These are phyloP conservation scores for Xylariaceae sp. DNA, from an alignment of 2,329 filamentous ascomycete genomes.

Conservation along the genomic window DNA sequence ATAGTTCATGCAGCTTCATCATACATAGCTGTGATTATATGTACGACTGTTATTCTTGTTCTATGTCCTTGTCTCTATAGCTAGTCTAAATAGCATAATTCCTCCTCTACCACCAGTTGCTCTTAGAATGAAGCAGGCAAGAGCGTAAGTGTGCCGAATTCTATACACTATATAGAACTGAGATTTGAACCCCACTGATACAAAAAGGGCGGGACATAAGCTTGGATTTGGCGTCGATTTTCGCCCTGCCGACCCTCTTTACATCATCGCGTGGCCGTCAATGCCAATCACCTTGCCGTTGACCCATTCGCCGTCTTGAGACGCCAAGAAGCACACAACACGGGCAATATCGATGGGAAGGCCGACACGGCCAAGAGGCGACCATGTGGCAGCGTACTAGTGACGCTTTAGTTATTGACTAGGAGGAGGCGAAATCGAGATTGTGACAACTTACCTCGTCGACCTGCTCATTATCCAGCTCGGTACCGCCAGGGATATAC, in stretches of 20 bases:
- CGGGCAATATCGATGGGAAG: conserved; percentile 70
- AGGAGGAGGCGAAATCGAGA: not conserved
- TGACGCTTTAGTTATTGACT: conserved; percentile 10
- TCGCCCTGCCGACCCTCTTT: conserved; percentile 5
- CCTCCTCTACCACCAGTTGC: no score
- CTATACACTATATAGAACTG: no score
- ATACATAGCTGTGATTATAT: no score
- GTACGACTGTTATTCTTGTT: no score
- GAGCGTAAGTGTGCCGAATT: no score
- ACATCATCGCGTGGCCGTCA: conserved; percentile 39
- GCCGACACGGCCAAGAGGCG: conserved; percentile 65
- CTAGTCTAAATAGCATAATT: no score
- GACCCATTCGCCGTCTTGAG: conserved; percentile 51
- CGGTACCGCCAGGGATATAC: conserved; percentile 62
- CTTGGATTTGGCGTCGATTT: no score
- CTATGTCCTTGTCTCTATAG: no score
- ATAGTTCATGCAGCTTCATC: no score
- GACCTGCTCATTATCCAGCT: conserved; percentile 59
- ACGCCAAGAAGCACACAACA: conserved; percentile 59
- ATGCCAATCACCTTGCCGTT: conserved; percentile 43
- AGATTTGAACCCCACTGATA: not conserved
- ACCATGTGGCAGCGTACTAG: conserved; percentile 65
- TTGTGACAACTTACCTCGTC: conserved; percentile 49
- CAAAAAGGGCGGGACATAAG: no score
- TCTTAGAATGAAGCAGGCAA: no score